Evolutionary conservation across 495 filamentous ascomycete species (phyloP).

Genomic region (Podospora appendiculata): DNA sequence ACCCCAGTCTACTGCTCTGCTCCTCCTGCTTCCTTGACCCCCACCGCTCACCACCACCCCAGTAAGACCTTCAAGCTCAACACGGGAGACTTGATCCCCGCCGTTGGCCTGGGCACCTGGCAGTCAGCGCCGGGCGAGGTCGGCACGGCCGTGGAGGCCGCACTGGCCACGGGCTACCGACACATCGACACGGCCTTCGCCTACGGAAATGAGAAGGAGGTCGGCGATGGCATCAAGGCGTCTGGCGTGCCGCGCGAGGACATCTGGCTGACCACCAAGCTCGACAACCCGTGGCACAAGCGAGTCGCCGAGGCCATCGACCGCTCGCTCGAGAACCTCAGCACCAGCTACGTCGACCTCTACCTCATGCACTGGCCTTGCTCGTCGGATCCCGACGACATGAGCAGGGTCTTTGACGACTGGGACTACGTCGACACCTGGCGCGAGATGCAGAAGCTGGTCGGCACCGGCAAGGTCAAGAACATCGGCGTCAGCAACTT

Average conservation of each 20-base stretch:
- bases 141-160: slow-evolving; percentile 59
- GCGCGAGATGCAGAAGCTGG: slow-evolving; percentile 76
- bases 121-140: slow-evolving; percentile 49
- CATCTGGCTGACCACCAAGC: slow-evolving; percentile 85
- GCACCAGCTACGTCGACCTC: slow-evolving; percentile 71
- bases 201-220: slow-evolving; percentile 79
- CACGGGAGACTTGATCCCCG: slow-evolving; percentile 72
- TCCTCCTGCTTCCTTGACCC: not conserved
- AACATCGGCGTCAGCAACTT: slow-evolving; percentile 83
- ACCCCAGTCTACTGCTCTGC: not conserved
- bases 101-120: slow-evolving; percentile 79
- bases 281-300: slow-evolving; percentile 77
- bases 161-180: slow-evolving; percentile 58
- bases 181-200: slow-evolving; percentile 62
- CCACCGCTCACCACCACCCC: not conserved
- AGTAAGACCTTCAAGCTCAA: slow-evolving; percentile 67
- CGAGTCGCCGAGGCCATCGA: slow-evolving; percentile 57
- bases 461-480: slow-evolving; percentile 69
- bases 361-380: slow-evolving; percentile 83
- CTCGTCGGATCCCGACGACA: slow-evolving; percentile 35
- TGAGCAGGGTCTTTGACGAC: slow-evolving; percentile 38
- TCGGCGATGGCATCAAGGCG: slow-evolving; percentile 71
- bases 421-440: slow-evolving; percentile 82
- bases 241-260: slow-evolving; percentile 73
- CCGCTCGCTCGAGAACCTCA: slow-evolving; percentile 60